Evolutionary conservation across 371 early-diverging fungal species (phyloP).

Genomic region (Mortierella sp.): DNA sequence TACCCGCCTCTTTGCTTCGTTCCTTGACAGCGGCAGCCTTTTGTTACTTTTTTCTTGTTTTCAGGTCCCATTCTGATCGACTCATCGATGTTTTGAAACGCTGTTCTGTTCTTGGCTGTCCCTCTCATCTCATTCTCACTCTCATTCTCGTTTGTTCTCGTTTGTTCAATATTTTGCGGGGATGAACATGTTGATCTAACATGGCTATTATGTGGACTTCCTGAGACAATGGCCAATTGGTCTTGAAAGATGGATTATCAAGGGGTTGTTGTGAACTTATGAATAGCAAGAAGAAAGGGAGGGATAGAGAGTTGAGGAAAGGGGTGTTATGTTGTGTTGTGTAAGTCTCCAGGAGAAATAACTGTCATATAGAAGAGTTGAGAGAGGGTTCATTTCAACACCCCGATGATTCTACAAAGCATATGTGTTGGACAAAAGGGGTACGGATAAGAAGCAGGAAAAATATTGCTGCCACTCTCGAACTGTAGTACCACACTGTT

Average conservation of each 20-base stretch:
- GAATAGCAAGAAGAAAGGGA: background rate
- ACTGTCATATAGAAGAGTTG: background rate
- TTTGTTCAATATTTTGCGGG: background rate
- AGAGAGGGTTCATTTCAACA: background rate
- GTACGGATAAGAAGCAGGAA: background rate
- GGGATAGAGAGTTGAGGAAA: background rate
- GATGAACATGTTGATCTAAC: background rate
- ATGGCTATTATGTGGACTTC: background rate
- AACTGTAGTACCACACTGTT: background rate
- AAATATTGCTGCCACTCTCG: background rate
- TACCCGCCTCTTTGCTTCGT: too few relatives aligned
- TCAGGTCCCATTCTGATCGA: too few relatives aligned
- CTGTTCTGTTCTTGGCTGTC: too few relatives aligned
- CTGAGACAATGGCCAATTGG: conserved; percentile 1
- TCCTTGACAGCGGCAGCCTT: too few relatives aligned
- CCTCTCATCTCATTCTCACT: too few relatives aligned
- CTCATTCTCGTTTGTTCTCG: too few relatives aligned
- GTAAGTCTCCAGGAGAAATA: background rate
- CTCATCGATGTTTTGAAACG: too few relatives aligned
- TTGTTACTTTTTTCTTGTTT: too few relatives aligned
- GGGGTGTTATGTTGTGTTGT: background rate
- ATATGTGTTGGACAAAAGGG: background rate
- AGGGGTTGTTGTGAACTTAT: background rate
- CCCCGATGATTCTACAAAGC: background rate
- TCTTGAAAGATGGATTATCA: background rate